Percentiles rank a stretch among this genome's conserved stretches.
phyloP scores from a whole-genome alignment of 345 rosid species.

The Sonneratia caseolaris region DNA sequence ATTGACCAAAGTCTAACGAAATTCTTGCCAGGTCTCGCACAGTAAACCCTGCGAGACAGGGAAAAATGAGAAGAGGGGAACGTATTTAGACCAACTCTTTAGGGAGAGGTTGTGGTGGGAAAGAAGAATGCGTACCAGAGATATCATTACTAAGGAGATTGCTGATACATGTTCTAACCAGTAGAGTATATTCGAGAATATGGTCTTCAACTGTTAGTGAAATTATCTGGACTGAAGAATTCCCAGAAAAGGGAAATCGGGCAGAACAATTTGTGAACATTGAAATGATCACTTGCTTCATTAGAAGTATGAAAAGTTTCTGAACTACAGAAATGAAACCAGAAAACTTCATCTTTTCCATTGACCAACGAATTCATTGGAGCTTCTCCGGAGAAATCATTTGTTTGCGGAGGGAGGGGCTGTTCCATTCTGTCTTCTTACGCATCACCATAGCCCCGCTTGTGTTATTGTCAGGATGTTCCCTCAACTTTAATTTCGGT shows the following conservation, averaged over 20 bases:
- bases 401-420: no score
- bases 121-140: slow-evolving; percentile 32
- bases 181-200: slow-evolving; percentile 54
- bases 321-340: no score
- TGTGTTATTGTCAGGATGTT: no score
- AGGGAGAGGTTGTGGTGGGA: neutral
- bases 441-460: no score
- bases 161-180: slow-evolving; percentile 27
- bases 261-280: no score
- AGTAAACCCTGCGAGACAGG: slow-evolving; percentile 48
- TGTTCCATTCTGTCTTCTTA: no score
- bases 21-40: slow-evolving; percentile 64
- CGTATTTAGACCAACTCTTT: no score
- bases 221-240: slow-evolving; percentile 24
- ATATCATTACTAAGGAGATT: slow-evolving; percentile 55
- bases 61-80: neutral
- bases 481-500: no score
- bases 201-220: slow-evolving; percentile 71
- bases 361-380: no score
- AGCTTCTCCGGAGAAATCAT: no score
- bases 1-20: slow-evolving; percentile 63
- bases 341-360: no score
- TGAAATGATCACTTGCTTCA: slow-evolving; percentile 14
- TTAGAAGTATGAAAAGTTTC: slow-evolving; percentile 4
- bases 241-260: slow-evolving; percentile 14